Evolutionary conservation across 1,284 basidiomycete species (phyloP), one percentile per base, ranked within the genome.

Genomic region (Sphaerobolus stellatus): DNA sequence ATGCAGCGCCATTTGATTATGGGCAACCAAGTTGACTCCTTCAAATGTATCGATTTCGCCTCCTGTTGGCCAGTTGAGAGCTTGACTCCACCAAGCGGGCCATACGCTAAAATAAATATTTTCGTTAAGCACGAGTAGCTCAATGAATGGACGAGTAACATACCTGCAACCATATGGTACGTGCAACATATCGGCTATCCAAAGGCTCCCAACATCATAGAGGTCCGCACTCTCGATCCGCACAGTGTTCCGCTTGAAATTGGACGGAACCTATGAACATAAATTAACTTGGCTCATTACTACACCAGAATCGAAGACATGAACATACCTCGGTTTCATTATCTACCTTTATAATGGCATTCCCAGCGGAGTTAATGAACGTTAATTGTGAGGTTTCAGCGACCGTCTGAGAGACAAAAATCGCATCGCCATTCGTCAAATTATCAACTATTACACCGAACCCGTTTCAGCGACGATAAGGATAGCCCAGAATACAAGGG

Each of bases 41-140:
- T 92, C 89, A 59, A 90, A 82, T 4, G 85, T 87, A 68, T 92
- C 88, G 59, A 90, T 88, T 64, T 88, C 85, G 77, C 75, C 86
- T 57, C 85, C 86, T 24, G 66, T 66, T 1, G 86, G 86, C 86
- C 86, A 88, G 28, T 70, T 66, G 5, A 75, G 70, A 2, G 84
- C 79, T 61, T 81, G 79, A 66, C 66, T 69, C 69, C 70, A 56
- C 73, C 77, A 86, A 11, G 84, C 83, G 18, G 86, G 84, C 86
- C 86, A 88, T 16, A 88, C 84, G 4, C 86, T 86, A 66, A 84
- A 88, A 82, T 86, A 56, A 22, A 53, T 48, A 30, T 4, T 20
- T 52, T n/a, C n/a, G 33, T 7, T 16, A 30, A 47, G 5, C 41
- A 45, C n/a, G n/a, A 20, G 27, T 45, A 33, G 31, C 34, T 27